Base-by-base conservation (phyloP, 2,329 filamentous ascomycete genomes). In the Bisporella sp. region DNA sequence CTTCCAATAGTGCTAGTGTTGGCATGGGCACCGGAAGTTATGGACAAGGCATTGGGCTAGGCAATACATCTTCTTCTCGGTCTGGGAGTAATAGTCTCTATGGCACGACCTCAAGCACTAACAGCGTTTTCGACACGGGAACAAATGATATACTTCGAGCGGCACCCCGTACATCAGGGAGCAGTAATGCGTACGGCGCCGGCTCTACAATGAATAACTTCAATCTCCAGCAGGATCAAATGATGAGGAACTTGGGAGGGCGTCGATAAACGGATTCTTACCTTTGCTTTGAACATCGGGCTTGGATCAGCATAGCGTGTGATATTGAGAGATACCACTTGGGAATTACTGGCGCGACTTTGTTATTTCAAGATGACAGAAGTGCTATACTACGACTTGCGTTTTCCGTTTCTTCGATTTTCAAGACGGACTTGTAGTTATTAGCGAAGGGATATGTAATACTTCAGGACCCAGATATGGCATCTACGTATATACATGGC, bases 161-260 rank as follows among this genome's bases (percentile, higher is more conserved):
- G 52, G 37, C 52, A 9, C 59, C 59, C 28, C 51, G 60, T 7
- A 50, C 56, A 31, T 57, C 54, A 44, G 52, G 49, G 12, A 58
- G 47, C 44, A 52, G 57, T 13, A 54, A 46, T 39, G 37, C 57
- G n/a, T 59, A 59, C 31, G 59, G 59, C 31, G 58, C 55, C 32
- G 54, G 47, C 28, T 55, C 57, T 41, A 54, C 56, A 12, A 43
- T 61, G 29, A 50, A 48, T 12, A 58, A 52, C 47, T 60, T 56
- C 47, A 55, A 59, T 46, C 44, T 52, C 29, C 13, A 11, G 11
- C 13, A 45, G 50, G 51, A n/a, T 21, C 53, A 9, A 54, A 40
- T 29, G 59, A 62, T 35, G 21, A 21, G 21, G 21, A 21, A 21
- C 21, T 21, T 21, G 21, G 21, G 21, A 21, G 21, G 21, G 21